Conservation (phyloP, 352 stramenopile species). For the Phytophthora brassicae region DNA sequence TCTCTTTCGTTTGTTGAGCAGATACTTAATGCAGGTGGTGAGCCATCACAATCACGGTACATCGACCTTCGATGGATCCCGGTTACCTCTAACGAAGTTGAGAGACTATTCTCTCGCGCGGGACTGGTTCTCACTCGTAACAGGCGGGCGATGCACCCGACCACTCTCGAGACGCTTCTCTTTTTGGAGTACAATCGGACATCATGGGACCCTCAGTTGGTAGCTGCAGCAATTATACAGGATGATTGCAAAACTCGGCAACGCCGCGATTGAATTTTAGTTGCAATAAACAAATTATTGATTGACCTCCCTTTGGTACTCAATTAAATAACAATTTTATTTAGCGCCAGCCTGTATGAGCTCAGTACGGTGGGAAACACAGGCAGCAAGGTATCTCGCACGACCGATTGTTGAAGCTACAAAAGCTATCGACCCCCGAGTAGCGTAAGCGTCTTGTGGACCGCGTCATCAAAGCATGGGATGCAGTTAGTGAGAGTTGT, state of each 20-base stretch:
- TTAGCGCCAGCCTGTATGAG: too few species aligned
- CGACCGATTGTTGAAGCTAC: too few species aligned
- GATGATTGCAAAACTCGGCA: background rate
- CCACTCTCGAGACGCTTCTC: background rate
- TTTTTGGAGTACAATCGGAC: conserved; percentile 13
- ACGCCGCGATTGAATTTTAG: background rate
- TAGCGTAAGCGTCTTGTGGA: too few species aligned
- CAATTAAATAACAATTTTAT: background rate
- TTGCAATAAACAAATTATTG: conserved; percentile 14
- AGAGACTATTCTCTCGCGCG: conserved; percentile 3
- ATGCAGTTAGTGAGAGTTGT: too few species aligned
- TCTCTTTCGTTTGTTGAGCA: background rate
- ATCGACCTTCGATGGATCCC: conserved; percentile 9
- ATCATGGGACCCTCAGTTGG: background rate
- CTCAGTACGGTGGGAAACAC: too few species aligned
- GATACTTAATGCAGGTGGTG: background rate
- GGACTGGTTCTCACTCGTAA: background rate
- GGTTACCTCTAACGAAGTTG: conserved; percentile 5
- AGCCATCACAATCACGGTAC: background rate
- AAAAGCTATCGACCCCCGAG: too few species aligned
- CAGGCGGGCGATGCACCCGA: background rate
- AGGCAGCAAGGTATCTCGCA: too few species aligned
- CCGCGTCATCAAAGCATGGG: too few species aligned
- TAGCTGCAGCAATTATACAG: background rate
- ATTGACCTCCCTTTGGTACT: background rate